Evolutionary conservation across 768 basidiomycete species (phyloP).

Genomic region (Leucocoprinus leucothites): DNA sequence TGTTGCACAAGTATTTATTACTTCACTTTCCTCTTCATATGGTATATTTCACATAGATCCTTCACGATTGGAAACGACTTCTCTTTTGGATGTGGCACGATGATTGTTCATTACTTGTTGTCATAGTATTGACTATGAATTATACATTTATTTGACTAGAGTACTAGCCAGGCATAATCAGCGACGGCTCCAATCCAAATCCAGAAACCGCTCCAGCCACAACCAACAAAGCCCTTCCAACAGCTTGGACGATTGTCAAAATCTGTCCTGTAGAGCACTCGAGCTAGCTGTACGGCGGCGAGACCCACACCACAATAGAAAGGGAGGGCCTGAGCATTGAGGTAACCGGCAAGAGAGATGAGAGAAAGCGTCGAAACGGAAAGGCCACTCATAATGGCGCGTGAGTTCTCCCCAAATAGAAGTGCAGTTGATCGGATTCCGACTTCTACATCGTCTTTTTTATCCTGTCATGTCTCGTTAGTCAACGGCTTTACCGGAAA

Average conservation of each 20-base stretch:
- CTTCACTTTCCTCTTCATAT: neutral
- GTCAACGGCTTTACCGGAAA: neutral
- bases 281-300: slow-evolving; percentile 72
- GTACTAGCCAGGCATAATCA: slow-evolving; percentile 53
- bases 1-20: slow-evolving; percentile 7
- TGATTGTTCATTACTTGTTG: neutral
- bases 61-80: neutral
- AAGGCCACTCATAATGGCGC: slow-evolving; percentile 71
- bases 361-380: slow-evolving; percentile 71
- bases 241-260: slow-evolving; percentile 77
- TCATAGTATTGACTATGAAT: neutral
- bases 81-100: neutral
- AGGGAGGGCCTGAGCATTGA: slow-evolving; percentile 71
- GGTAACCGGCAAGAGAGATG: slow-evolving; percentile 73
- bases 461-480: slow-evolving; percentile 58
- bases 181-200: slow-evolving; percentile 77
- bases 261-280: slow-evolving; percentile 71
- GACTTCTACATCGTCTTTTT: slow-evolving; percentile 80
- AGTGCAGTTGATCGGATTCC: slow-evolving; percentile 95
- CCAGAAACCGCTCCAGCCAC: slow-evolving; percentile 87
- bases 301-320: slow-evolving; percentile 81
- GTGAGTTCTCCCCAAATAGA: slow-evolving; percentile 77
- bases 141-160: slow-evolving; percentile 10
- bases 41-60: slow-evolving; percentile 1
- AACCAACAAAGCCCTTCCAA: slow-evolving; percentile 86